phyloP scores from a whole-genome alignment of 2,329 filamentous ascomycete genomes.

The Escovopsis weberi region DNA sequence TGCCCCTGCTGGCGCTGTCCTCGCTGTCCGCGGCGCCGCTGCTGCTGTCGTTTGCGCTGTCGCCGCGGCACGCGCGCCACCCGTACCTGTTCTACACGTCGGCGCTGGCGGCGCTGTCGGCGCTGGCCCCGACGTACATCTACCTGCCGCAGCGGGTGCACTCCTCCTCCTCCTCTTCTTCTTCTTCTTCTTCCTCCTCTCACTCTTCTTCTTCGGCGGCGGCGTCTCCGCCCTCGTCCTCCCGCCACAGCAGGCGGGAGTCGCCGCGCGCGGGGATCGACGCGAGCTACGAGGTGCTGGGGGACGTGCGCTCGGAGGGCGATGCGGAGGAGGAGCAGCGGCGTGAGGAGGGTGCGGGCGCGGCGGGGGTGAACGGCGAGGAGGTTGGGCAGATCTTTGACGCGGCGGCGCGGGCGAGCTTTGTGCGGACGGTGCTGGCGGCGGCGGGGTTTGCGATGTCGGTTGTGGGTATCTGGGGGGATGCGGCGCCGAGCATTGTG shows the following conservation, averaged over 20 bases:
- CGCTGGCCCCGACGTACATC: constrained; percentile 33
- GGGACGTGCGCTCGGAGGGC: constrained; percentile 35
- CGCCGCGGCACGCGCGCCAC: constrained; percentile 60
- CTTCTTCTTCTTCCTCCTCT: constrained; percentile 7
- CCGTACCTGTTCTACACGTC: constrained; percentile 85
- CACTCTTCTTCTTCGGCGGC: too few relatives aligned
- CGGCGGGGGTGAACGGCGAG: constrained; percentile 41
- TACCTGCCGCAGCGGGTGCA: constrained; percentile 24
- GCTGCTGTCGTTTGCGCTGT: constrained; percentile 62
- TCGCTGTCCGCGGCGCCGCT: constrained; percentile 57
- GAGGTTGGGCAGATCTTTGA: constrained; percentile 44
- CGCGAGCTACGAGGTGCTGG: constrained; percentile 56
- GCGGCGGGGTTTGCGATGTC: constrained; percentile 46
- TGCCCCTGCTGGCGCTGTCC: constrained; percentile 53
- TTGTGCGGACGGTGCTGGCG: constrained; percentile 38
- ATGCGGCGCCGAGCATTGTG: constrained; percentile 29
- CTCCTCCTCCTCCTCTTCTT: too few relatives aligned
- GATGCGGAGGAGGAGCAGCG: constrained; percentile 32
- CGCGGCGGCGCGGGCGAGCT: constrained; percentile 36
- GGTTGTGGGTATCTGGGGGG: constrained; percentile 52
- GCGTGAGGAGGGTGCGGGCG: too few relatives aligned
- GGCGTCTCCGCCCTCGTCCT: constrained; percentile 5
- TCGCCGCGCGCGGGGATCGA: constrained; percentile 38
- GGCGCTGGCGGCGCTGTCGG: constrained; percentile 49
- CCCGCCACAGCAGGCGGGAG: constrained; percentile 12